Evolutionary conservation across 495 filamentous ascomycete species (phyloP), one percentile per base, ranked within the genome.

Genomic region (Trichocladium uniseriatum): DNA sequence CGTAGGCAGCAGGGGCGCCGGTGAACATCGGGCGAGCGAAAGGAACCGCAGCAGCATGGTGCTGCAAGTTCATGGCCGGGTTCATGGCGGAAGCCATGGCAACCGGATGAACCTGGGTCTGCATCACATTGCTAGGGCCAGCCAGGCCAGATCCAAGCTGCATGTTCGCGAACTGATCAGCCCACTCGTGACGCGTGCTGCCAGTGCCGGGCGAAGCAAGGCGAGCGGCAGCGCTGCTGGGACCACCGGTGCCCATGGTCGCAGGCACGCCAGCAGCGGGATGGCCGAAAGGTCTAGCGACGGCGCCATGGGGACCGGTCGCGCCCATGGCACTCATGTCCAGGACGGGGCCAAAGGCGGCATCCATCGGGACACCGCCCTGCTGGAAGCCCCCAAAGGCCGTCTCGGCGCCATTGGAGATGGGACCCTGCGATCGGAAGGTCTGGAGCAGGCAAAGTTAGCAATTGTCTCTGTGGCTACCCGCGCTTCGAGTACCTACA

Each of bases 131-230:
- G 45, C 29, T 45, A 15, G 42, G 15, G 14, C 38, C 45, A 28
- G 40, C 47, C 18, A 38, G 14, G 20, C 21, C 37, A n/a, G 42
- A 27, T 5, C 35, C 54, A 15, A 63, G 31, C 24, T 63, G 52
- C 60, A 63, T 59, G 22, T 22, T 38, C 31, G 51, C 38, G 39
- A 65, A 65, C 54, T 65, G 42, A 22, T 43, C 39, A 6, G 64
- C 58, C 63, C 63, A 65, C 10, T 49, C 53, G 42, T 44, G 43
- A 10, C 45, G 38, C n/a, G 35, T 24, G 16, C 52, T 31, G 37
- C 48, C 53, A 14, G 52, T 56, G 11, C 49, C 44, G n/a, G 55
- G 51, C 2, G 35, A 38, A 18, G 47, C 44, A 18, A 53, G 43
- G 11, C 45, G 49, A 21, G 45, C 34, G 1, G 49, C 49, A 31